Conservation (phyloP, 2,329 filamentous ascomycete genomes). For the Lachnellula hyalina region DNA sequence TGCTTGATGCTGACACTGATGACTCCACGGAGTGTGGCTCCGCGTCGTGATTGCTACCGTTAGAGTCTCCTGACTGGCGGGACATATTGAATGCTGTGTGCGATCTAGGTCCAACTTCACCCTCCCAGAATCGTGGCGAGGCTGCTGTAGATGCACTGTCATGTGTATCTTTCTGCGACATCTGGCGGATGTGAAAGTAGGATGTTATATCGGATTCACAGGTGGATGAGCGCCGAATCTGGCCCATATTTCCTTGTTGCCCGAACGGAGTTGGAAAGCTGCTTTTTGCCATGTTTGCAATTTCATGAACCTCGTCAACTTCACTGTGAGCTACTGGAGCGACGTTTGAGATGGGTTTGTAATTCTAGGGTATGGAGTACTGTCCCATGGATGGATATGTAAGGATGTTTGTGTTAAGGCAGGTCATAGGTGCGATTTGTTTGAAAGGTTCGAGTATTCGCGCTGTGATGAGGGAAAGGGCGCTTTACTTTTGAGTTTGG, state of each 20-base stretch:
- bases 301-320: not conserved
- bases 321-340: conserved; percentile 8
- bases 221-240: not conserved
- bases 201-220: not conserved
- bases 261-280: not conserved
- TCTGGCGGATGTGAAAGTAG: not conserved
- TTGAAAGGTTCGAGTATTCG: not conserved
- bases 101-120: not conserved
- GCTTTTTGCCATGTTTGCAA: conserved; percentile 4
- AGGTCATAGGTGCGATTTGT: not conserved
- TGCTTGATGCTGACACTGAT: not conserved
- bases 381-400: conserved; percentile 11
- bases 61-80: not conserved
- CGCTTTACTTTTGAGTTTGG: not conserved
- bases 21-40: conserved; percentile 2
- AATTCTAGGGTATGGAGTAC: conserved; percentile 11
- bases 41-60: not conserved
- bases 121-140: not conserved
- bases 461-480: not conserved
- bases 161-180: not conserved
- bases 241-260: not conserved
- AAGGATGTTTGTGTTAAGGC: not conserved
- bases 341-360: conserved; percentile 9
- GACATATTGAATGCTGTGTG: too few species aligned
- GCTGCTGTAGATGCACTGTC: not conserved